Conservation (phyloP, 108 stramenopile genomes). For the Nitzschia sp. region DNA sequence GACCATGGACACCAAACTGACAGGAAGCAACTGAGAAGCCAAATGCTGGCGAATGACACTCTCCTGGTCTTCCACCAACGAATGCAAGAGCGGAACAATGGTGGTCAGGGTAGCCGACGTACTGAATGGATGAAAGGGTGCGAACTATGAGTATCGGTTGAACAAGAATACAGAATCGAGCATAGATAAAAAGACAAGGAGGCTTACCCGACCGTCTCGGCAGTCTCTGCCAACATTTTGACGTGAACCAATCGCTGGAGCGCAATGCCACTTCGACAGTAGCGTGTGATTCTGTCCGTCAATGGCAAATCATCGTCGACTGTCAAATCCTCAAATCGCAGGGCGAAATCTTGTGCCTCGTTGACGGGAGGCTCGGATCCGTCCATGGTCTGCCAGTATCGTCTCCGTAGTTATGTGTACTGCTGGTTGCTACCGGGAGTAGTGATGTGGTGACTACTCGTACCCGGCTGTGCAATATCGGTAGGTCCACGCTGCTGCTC, state of each 20-base stretch:
- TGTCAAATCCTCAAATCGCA: constrained; percentile 95
- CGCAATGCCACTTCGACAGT: constrained; percentile 88
- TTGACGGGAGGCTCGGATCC: constrained; percentile 32
- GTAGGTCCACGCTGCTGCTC: too few relatives aligned
- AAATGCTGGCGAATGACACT: constrained; percentile 91
- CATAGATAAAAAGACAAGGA: neutral
- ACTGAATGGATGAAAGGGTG: constrained; percentile 12
- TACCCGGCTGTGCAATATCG: too few relatives aligned
- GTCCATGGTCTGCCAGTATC: constrained; percentile 23
- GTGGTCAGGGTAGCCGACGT: constrained; percentile 54
- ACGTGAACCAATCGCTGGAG: constrained; percentile 96
- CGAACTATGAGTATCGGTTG: too few relatives aligned
- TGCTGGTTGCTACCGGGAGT: too few relatives aligned
- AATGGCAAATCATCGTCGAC: constrained; percentile 94
- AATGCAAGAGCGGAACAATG: constrained; percentile 70
- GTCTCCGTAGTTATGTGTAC: too few relatives aligned
- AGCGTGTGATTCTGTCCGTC: constrained; percentile 88
- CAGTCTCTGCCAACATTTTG: constrained; percentile 94
- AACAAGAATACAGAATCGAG: neutral
- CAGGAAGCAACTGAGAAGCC: constrained; percentile 70
- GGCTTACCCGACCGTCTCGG: constrained; percentile 78
- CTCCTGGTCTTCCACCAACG: constrained; percentile 81
- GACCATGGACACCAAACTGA: constrained; percentile 66
- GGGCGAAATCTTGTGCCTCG: constrained; percentile 45
- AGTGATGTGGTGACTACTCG: too few relatives aligned